Evolutionary conservation across 345 rosid genomes (phyloP).

Genomic region (Geranium rotundifolium): DNA sequence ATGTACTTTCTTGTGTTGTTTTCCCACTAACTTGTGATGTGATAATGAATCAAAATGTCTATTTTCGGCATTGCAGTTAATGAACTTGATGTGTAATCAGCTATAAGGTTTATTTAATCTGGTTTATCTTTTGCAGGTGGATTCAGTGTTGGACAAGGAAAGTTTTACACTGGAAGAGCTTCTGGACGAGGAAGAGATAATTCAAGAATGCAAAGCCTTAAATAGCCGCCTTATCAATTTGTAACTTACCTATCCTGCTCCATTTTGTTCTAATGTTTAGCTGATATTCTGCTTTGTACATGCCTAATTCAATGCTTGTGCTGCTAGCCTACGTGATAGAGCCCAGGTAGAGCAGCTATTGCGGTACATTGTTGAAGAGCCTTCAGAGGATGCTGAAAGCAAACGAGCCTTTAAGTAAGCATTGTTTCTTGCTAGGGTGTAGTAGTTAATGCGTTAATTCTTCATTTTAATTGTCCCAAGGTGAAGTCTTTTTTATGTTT

Average conservation of each 20-base stretch:
- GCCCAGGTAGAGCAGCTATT: constrained; percentile 89
- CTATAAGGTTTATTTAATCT: too few species aligned
- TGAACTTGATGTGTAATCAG: too few species aligned
- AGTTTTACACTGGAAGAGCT: constrained; percentile 92
- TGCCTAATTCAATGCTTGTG: constrained; percentile 3
- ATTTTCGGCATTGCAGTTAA: too few species aligned
- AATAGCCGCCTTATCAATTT: constrained; percentile 95
- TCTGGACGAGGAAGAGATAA: constrained; percentile 96
- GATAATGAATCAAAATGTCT: too few species aligned
- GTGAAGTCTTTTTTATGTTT: neutral
- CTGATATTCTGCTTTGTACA: neutral
- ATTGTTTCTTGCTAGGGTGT: constrained; percentile 3
- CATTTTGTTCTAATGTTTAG: neutral
- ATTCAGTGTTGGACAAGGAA: constrained; percentile 77
- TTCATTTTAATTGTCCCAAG: neutral
- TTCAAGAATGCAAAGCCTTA: constrained; percentile 98
- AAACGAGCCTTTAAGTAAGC: constrained; percentile 77
- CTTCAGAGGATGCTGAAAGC: constrained; percentile 78
- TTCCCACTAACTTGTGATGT: neutral
- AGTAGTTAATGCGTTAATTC: neutral
- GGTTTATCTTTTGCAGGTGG: constrained; percentile 41
- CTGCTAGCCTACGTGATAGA: constrained; percentile 72
- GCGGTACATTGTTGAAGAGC: constrained; percentile 68
- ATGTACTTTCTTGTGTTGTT: neutral
- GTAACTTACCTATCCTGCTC: constrained; percentile 30